Conservation (phyloP, 805 yeast species). For the Wickerhamomyces rabaulensis region DNA sequence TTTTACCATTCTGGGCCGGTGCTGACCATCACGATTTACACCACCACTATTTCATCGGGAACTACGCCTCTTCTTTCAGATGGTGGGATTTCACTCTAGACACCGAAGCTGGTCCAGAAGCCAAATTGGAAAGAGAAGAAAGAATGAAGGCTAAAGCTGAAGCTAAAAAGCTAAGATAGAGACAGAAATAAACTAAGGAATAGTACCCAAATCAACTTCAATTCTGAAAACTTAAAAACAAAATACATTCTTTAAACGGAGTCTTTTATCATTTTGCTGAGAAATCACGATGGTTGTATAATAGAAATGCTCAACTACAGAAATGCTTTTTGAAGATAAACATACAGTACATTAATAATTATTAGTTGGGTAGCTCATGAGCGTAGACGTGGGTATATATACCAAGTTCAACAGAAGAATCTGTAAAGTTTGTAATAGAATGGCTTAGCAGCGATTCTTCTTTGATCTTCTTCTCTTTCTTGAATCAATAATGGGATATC, state of each 20-base stretch:
- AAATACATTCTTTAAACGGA: no score
- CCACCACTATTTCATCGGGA: conserved; percentile 93
- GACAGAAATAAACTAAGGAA: conserved; percentile 9
- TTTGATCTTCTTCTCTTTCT: conserved; percentile 52
- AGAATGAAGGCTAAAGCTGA: conserved; percentile 38
- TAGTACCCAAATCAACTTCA: no score
- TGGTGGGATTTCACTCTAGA: conserved; percentile 89
- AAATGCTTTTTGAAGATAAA: no score
- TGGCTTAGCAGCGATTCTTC: conserved; percentile 38
- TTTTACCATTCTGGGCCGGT: conserved; percentile 96
- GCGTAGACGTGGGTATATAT: neutral
- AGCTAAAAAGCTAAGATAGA: conserved; percentile 7
- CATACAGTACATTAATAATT: neutral
- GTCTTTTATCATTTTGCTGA: neutral
- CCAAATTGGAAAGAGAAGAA: conserved; percentile 67
- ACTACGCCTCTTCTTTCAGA: conserved; percentile 91
- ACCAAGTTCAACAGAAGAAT: conserved; percentile 45
- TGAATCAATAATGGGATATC: conserved; percentile 52
- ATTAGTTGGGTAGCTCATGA: neutral
- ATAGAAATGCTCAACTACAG: neutral
- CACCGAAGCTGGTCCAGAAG: conserved; percentile 88
- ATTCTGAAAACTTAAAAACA: neutral
- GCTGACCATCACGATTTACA: conserved; percentile 98
- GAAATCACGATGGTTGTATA: neutral
- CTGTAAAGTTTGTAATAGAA: conserved; percentile 42